Conservation (phyloP, 1,139 yeast species). For the Yamadazyma siamensis region DNA sequence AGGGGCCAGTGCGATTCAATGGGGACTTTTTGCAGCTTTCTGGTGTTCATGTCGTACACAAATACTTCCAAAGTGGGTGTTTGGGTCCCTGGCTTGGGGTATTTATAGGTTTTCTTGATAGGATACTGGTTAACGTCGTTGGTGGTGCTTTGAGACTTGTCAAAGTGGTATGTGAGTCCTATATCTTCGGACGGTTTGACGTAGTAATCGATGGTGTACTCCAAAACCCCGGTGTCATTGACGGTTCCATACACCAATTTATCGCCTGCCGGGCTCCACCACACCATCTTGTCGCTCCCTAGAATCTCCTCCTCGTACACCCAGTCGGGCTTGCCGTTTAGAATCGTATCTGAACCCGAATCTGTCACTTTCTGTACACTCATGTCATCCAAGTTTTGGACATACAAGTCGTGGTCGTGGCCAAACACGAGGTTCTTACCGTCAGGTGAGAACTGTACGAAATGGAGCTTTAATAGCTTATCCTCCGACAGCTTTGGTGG, state of each 20-base stretch:
- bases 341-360: slow-evolving; percentile 65
- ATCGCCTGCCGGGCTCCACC: slow-evolving; percentile 85
- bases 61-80: slow-evolving; percentile 60
- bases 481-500: slow-evolving; percentile 13
- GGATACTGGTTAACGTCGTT: slow-evolving; percentile 54
- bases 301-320: slow-evolving; percentile 93
- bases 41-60: slow-evolving; percentile 36
- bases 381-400: slow-evolving; percentile 33
- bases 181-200: slow-evolving; percentile 37
- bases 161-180: slow-evolving; percentile 19
- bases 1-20: slow-evolving; percentile 30
- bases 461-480: slow-evolving; percentile 32
- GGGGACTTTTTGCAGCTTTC: slow-evolving; percentile 16
- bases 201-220: slow-evolving; percentile 63
- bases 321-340: slow-evolving; percentile 94
- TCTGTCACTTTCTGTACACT: slow-evolving; percentile 48
- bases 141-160: slow-evolving; percentile 13
- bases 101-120: slow-evolving; percentile 48
- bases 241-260: slow-evolving; percentile 61
- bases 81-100: slow-evolving; percentile 84
- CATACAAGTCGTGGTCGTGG: slow-evolving; percentile 33
- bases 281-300: slow-evolving; percentile 59
- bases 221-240: slow-evolving; percentile 69
- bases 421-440: slow-evolving; percentile 35
- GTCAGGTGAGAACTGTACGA: slow-evolving; percentile 40